Evolutionary conservation across 2,329 filamentous ascomycete species (phyloP), one percentile per base, ranked within the genome.

Genomic region (Pseudovirgaria hyperparasitica): DNA sequence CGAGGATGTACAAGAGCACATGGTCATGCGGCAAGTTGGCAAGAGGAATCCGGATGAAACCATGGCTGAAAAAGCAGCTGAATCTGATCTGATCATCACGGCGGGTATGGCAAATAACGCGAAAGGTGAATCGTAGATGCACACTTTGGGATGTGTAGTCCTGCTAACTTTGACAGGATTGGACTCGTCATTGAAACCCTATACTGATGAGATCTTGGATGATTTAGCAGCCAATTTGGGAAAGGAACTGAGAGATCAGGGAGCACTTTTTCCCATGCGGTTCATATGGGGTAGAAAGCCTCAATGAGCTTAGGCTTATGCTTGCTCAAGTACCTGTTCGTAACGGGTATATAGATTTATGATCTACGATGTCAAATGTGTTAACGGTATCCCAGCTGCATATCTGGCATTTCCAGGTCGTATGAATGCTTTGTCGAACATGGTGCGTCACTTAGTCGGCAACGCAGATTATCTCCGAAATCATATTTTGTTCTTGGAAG

Each of bases 71-170:
- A 15, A 25, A 16, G 29, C 29, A 3, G 23, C 30, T 13, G 22
- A 32, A 25, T 23, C 32, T 11, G 32, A 34, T 23, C 21, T 34
- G 21, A 27, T 34, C 16, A 34, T 32, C 22, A 27, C 32, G 21
- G 19, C 19, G 19, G 32, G 32, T 13, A 31, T 34, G 22, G 32
- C 29, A 6, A 15, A 20, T 9, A 27, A 19, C 25, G 29, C 32
- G 15, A 32, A 34, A 22, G 29, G 32, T 32, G 20, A 29, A 29
- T 29, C n/a, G n/a, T n/a, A n/a, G n/a, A n/a, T n/a, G n/a, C n/a
- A n/a, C n/a, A n/a, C n/a, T n/a, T n/a, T n/a, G n/a, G n/a, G n/a
- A n/a, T n/a, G n/a, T n/a, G n/a, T n/a, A n/a, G n/a, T n/a, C n/a
- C n/a, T n/a, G n/a, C n/a, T n/a, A n/a, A n/a, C n/a, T n/a, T 12